Conservation (phyloP, 257 asterid species). For the Nicotiana sylvestris region DNA sequence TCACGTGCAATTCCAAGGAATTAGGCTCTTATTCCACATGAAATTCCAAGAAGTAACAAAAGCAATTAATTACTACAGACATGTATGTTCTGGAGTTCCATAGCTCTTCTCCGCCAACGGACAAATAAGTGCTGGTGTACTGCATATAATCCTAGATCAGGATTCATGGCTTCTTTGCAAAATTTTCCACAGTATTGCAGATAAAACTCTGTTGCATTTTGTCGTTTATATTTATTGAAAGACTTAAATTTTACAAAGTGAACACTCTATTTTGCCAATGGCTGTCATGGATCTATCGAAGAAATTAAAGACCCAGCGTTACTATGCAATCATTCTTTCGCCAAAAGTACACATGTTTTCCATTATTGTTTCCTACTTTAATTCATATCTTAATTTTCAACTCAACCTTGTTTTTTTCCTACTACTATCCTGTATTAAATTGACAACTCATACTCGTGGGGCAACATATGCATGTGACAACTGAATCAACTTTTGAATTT, state of each 20-base stretch:
- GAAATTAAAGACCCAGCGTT: not conserved
- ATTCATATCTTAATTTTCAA: not conserved
- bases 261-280: not conserved
- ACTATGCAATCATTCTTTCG: not conserved
- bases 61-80: not conserved
- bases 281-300: not conserved
- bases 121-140: not conserved
- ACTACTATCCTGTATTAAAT: not conserved
- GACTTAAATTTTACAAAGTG: not conserved
- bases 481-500: not conserved
- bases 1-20: not conserved
- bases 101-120: not conserved
- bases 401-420: not conserved
- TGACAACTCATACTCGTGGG: conserved; percentile 9
- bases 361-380: not conserved
- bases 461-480: not conserved
- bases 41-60: not conserved
- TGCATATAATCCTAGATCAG: not conserved
- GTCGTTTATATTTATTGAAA: not conserved
- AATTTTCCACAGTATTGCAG: not conserved
- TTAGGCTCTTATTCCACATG: not conserved
- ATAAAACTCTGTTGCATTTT: not conserved
- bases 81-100: not conserved
- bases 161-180: not conserved
- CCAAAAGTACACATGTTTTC: not conserved